These are phyloP conservation scores for Xylaria multiplex DNA, from an alignment of 2,329 filamentous ascomycete genomes.

Conservation along the genomic window DNA sequence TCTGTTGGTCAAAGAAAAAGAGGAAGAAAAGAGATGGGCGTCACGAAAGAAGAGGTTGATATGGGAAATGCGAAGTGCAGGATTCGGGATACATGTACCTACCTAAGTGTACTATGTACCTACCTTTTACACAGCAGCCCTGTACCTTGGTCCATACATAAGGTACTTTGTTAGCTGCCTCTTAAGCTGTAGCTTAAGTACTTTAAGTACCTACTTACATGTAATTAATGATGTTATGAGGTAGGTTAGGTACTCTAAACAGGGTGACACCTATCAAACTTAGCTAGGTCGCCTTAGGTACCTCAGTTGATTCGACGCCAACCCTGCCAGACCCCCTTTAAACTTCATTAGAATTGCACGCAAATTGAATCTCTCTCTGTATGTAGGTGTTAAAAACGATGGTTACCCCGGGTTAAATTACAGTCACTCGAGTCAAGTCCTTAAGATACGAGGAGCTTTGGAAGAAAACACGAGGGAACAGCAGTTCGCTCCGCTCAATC, in stretches of 20 bases:
- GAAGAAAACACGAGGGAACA: not conserved
- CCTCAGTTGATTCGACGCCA: not conserved
- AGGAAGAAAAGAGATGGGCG: constrained; percentile 1
- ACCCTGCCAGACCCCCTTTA: constrained; percentile 3
- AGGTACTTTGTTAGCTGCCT: too few relatives aligned
- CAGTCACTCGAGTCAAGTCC: not conserved
- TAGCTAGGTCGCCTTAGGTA: too few relatives aligned
- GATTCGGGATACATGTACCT: not conserved
- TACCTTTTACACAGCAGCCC: not conserved
- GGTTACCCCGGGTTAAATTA: not conserved
- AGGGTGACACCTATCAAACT: too few relatives aligned
- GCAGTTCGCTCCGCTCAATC: constrained; percentile 2
- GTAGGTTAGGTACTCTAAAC: too few relatives aligned
- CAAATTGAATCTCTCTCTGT: not conserved
- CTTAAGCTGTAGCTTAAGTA: too few relatives aligned
- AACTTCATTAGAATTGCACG: not conserved
- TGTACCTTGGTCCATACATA: too few relatives aligned
- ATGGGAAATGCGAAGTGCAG: not conserved
- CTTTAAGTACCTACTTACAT: too few relatives aligned
- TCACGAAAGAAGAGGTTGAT: constrained; percentile 4
- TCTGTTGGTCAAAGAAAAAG: constrained; percentile 3
- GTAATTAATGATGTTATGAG: too few relatives aligned
- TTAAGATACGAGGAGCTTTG: not conserved
- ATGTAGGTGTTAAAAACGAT: not conserved
- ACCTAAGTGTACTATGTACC: not conserved